These are phyloP conservation scores for Candida ortonii DNA, from an alignment of 805 yeast genomes.

Conservation along the genomic window DNA sequence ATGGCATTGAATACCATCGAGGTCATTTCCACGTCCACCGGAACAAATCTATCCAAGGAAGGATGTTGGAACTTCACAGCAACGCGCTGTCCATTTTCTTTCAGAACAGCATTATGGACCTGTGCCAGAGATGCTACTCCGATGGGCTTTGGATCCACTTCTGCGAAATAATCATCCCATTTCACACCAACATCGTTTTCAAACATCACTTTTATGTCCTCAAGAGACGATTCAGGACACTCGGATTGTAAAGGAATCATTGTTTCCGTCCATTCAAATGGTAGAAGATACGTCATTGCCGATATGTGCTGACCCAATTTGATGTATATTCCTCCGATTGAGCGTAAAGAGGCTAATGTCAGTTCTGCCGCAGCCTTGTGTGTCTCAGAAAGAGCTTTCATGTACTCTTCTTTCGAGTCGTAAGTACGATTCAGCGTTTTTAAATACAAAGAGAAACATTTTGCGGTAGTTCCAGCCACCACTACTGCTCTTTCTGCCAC, in stretches of 20 bases:
- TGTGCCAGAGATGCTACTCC: constrained; percentile 98
- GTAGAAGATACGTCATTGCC: constrained; percentile 88
- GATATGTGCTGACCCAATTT: constrained; percentile 93
- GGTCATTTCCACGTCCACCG: constrained; percentile 81
- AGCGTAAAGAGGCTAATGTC: constrained; percentile 74
- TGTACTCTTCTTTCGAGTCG: constrained; percentile 47
- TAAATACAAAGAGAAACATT: constrained; percentile 73
- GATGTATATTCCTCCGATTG: constrained; percentile 89
- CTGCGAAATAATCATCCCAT: constrained; percentile 61
- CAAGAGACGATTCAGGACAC: constrained; percentile 78
- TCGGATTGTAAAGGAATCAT: constrained; percentile 90
- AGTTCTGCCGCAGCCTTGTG: constrained; percentile 76
- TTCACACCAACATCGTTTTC: constrained; percentile 57
- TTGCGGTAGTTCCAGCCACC: constrained; percentile 63
- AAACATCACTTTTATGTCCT: constrained; percentile 68
- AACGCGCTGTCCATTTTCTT: constrained; percentile 56
- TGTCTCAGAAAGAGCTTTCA: constrained; percentile 55
- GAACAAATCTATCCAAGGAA: constrained; percentile 78
- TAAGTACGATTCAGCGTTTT: constrained; percentile 41
- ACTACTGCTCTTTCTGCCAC: constrained; percentile 54
- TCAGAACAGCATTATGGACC: constrained; percentile 76
- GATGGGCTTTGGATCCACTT: constrained; percentile 70
- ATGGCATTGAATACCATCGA: constrained; percentile 69
- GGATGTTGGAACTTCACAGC: constrained; percentile 98
- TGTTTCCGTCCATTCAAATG: constrained; percentile 91